phyloP scores from a whole-genome alignment of 306 rosid species.

The Quercus gilva region DNA sequence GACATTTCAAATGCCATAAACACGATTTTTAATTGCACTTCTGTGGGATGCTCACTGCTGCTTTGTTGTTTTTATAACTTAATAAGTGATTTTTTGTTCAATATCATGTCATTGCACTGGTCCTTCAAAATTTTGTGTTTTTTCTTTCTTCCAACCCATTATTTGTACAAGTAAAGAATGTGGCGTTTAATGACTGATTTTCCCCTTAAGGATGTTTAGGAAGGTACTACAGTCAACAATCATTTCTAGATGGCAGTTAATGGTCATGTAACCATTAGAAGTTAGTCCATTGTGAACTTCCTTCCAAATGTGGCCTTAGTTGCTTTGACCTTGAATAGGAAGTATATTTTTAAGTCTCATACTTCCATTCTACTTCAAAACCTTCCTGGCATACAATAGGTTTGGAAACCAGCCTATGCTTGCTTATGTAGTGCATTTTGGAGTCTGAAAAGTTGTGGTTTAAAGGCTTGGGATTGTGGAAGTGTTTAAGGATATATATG shows the following conservation, averaged over 20 bases:
- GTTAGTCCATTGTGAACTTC: too few relatives aligned
- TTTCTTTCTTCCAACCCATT: too few relatives aligned
- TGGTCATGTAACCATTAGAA: constrained; percentile 2
- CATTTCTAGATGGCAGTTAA: background rate
- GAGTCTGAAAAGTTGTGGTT: background rate
- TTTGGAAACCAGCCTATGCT: background rate
- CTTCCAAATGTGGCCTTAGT: background rate
- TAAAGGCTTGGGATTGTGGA: background rate
- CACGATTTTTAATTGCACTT: too few relatives aligned
- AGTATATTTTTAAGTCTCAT: background rate
- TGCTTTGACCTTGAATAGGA: background rate
- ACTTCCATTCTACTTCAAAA: background rate
- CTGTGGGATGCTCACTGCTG: too few relatives aligned
- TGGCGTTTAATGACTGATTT: background rate
- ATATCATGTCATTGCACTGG: too few relatives aligned
- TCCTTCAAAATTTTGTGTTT: too few relatives aligned
- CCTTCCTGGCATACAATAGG: background rate
- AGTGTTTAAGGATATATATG: too few relatives aligned
- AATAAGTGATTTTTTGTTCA: too few relatives aligned
- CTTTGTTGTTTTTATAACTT: too few relatives aligned
- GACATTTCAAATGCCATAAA: too few relatives aligned
- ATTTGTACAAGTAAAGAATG: too few relatives aligned
- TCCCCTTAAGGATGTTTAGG: background rate
- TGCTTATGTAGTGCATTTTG: too few relatives aligned
- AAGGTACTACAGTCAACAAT: background rate